Evolutionary conservation across 192 early-diverging fungal species (phyloP), one percentile per base, ranked within the genome.

Genomic region (Podila epicladia): DNA sequence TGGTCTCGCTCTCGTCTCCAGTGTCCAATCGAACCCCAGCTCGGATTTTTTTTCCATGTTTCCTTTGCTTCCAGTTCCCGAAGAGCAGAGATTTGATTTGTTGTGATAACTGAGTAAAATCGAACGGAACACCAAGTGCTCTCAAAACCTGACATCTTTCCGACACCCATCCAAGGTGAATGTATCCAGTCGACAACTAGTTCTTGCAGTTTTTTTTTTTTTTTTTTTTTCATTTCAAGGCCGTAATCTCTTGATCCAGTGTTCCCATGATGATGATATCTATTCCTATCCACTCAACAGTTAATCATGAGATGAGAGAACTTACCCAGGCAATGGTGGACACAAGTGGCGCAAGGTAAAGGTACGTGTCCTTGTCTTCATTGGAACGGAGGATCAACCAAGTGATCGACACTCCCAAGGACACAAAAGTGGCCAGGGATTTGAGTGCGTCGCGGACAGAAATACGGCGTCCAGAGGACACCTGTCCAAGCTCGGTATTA

Each of bases 301-400:
- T 12, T 58, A 63, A 11, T 35, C 0, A 41, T 29, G 11, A 12
- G 12, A 15, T 31, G 24, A 20, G 7, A 29, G 59, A 2, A 55
- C 74, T 71, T 62, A 77, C 74, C 77, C 77, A 80, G 31, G 62
- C 77, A 15, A 67, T 41, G 0, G 71, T 73, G 24, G 77, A 72
- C 5, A 80, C 58, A 58, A 80, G 45, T 19, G 77, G 77, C 0
- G 77, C 61, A 58, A 80, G 20, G 37, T 63, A 80, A 0, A 80
- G 57, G 35, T 80, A 80, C 3, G 66, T 73, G 58, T 68, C 41
- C 49, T 61, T 80, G 48, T 73, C 71, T 8, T 72, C 77, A 15
- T 61, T 29, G 9, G 77, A 73, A 28, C 71, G 71, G 15, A 5
- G 29, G 4, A 73, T 38, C 38, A 80, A 20, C 77, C 77, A 80